Conservation (phyloP, 1,284 basidiomycete species). For the Golubevia sp. region DNA sequence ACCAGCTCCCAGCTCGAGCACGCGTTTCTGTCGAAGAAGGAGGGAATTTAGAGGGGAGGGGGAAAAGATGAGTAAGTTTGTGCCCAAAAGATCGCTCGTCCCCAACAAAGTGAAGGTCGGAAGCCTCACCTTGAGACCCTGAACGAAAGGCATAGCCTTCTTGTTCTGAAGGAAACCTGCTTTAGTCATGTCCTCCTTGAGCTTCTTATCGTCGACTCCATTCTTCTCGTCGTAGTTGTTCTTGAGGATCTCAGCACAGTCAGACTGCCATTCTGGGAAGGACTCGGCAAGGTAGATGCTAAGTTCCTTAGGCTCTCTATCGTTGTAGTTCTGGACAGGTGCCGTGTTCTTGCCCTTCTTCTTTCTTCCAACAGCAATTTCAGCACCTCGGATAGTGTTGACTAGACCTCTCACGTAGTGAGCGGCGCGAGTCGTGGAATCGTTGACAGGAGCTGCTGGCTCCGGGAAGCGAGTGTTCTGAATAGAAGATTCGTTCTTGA, state of each 20-base stretch:
- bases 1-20: slow-evolving; percentile 47
- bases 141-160: slow-evolving; percentile 91
- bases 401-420: slow-evolving; percentile 81
- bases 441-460: slow-evolving; percentile 65
- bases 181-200: slow-evolving; percentile 73
- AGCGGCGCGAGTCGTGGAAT: slow-evolving; percentile 67
- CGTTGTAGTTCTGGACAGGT: slow-evolving; percentile 39
- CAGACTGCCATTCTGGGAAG: slow-evolving; percentile 94
- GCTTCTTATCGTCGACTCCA: slow-evolving; percentile 77
- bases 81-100: no score
- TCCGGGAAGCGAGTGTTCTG: slow-evolving; percentile 81
- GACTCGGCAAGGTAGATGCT: slow-evolving; percentile 84
- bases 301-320: slow-evolving; percentile 71
- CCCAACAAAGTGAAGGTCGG: no score
- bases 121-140: slow-evolving; percentile 78
- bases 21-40: slow-evolving; percentile 24
- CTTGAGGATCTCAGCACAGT: slow-evolving; percentile 76
- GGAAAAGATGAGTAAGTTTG: neutral
- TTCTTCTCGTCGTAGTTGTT: slow-evolving; percentile 71
- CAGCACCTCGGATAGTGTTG: slow-evolving; percentile 88
- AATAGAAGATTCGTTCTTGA: slow-evolving; percentile 79
- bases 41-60: neutral
- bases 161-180: slow-evolving; percentile 94
- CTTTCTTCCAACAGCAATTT: slow-evolving; percentile 65
- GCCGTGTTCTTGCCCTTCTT: slow-evolving; percentile 25